These are phyloP conservation scores for Fusarium neocosmosporiellum DNA, from an alignment of 2,329 filamentous ascomycete species.

Conservation along the genomic window DNA sequence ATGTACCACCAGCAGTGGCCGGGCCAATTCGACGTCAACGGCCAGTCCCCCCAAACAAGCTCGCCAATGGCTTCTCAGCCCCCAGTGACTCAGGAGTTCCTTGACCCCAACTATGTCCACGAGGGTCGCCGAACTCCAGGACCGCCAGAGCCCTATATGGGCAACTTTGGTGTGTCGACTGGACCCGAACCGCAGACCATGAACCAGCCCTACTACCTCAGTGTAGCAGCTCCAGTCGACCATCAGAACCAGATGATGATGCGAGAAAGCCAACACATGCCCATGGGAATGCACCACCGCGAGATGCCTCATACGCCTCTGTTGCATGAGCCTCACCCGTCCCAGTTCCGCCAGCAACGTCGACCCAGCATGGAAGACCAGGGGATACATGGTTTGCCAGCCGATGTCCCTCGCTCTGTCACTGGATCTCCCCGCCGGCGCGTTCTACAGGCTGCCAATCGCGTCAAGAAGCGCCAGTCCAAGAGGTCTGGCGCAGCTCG, in stretches of 20 bases:
- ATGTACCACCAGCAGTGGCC: constrained; percentile 57
- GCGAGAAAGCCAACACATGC: constrained; percentile 33
- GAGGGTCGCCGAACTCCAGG: constrained; percentile 53
- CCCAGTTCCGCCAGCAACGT: constrained; percentile 38
- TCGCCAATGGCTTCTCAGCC: constrained; percentile 59
- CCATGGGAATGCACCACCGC: constrained; percentile 41
- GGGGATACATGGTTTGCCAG: constrained; percentile 6
- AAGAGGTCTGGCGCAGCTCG: constrained; percentile 31
- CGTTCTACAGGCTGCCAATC: constrained; percentile 28
- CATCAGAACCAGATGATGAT: constrained; percentile 44
- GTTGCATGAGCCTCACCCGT: constrained; percentile 37
- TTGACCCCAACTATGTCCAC: constrained; percentile 51
- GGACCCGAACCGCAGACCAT: constrained; percentile 41
- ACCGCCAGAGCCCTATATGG: constrained; percentile 52
- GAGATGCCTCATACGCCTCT: constrained; percentile 39
- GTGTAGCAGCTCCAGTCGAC: constrained; percentile 39
- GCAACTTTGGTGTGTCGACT: constrained; percentile 51
- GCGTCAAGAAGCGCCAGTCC: constrained; percentile 44
- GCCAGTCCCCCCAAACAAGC: constrained; percentile 54
- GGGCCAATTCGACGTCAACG: constrained; percentile 54
- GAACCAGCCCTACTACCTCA: constrained; percentile 45
- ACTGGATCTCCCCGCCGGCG: constrained; percentile 45
- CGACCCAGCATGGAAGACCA: constrained; percentile 41
- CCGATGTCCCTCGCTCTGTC: constrained; percentile 31
- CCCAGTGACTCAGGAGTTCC: constrained; percentile 48